Percentiles rank a stretch among this genome's conserved stretches.
These are phyloP conservation scores for Eucalyptus cloeziana DNA, from an alignment of 345 rosid species.

Conservation along the genomic window DNA sequence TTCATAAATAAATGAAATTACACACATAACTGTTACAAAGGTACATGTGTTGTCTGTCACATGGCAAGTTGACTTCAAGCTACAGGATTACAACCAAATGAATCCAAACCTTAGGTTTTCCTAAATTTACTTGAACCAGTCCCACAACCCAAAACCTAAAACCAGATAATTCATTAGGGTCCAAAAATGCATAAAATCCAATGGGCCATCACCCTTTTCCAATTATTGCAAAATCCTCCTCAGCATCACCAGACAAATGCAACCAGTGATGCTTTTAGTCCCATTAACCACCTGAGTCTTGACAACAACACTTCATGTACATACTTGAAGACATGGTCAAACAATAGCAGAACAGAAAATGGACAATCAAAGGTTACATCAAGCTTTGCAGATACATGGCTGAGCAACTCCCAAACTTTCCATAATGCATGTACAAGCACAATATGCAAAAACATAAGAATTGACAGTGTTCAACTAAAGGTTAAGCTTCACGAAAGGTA, in stretches of 20 bases:
- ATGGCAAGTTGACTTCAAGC: background rate
- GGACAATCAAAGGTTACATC: background rate
- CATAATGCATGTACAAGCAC: background rate
- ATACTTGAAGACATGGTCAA: background rate
- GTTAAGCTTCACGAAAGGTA: background rate
- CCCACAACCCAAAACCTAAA: background rate
- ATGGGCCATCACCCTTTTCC: background rate
- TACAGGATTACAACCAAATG: background rate
- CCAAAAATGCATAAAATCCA: background rate
- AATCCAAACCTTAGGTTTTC: background rate
- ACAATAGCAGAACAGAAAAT: background rate
- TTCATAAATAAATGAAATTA: background rate
- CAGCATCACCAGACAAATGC: background rate
- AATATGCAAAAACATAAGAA: background rate
- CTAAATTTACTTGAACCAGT: background rate
- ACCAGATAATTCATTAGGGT: background rate
- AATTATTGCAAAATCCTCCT: background rate
- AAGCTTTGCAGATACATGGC: background rate
- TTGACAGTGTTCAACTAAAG: background rate
- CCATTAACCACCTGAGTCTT: background rate
- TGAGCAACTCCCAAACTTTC: background rate
- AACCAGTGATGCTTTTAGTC: background rate
- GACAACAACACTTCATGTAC: background rate
- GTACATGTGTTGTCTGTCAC: background rate
- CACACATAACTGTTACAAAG: background rate